Conservation (phyloP, 192 early-diverging fungal genomes). For the Coemansia sp. region DNA sequence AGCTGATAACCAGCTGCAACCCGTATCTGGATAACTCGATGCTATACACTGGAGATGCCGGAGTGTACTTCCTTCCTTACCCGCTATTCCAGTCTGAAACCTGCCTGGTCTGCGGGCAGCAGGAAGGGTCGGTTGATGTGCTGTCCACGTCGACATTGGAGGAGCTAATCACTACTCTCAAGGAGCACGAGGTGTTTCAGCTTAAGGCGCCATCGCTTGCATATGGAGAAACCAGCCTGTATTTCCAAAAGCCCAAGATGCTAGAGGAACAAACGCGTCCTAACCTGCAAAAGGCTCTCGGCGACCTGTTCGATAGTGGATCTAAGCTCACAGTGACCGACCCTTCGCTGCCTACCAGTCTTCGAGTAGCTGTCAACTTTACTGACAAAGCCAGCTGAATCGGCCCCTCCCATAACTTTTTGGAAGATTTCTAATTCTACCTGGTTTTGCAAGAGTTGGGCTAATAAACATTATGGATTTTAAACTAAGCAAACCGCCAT, state of each 20-base stretch:
- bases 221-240: constrained; percentile 60
- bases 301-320: constrained; percentile 62
- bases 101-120: constrained; percentile 89
- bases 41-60: constrained; percentile 92
- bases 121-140: constrained; percentile 54
- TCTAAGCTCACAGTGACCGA: constrained; percentile 84
- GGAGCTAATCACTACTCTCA: constrained; percentile 79
- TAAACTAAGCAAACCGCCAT: constrained; percentile 14
- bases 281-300: constrained; percentile 73
- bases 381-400: background rate
- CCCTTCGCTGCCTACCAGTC: constrained; percentile 46
- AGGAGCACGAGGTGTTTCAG: constrained; percentile 73
- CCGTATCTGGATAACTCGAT: constrained; percentile 89
- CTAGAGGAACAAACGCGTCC: constrained; percentile 80
- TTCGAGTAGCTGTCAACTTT: constrained; percentile 43
- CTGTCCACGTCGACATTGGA: constrained; percentile 60
- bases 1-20: constrained; percentile 78
- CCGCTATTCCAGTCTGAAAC: constrained; percentile 75
- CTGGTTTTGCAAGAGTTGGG: background rate
- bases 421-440: no score
- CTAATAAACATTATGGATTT: constrained; percentile 20
- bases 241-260: constrained; percentile 80
- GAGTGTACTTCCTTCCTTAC: constrained; percentile 90
- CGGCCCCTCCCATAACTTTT: background rate
- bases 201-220: constrained; percentile 82